Evolutionary conservation across 441 rosid species (phyloP).

Genomic region (Geranium incanum): DNA sequence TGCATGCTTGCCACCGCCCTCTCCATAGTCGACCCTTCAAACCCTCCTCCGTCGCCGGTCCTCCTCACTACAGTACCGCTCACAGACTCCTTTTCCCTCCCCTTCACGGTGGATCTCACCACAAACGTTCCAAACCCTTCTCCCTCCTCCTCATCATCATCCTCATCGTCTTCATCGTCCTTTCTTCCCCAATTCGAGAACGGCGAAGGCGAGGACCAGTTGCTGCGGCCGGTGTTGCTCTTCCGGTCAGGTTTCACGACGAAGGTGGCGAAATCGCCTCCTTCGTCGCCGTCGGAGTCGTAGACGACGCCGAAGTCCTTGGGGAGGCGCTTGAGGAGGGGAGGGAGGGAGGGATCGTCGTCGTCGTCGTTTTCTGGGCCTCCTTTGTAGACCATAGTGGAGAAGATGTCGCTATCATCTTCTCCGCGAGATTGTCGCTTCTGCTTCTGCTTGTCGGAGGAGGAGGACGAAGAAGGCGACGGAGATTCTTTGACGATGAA

Average conservation of each 20-base stretch:
- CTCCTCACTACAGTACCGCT: conserved; percentile 27
- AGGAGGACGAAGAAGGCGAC: conserved; percentile 32
- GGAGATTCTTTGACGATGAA: conserved; percentile 27
- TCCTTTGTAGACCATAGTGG: conserved; percentile 56
- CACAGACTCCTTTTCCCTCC: conserved; percentile 29
- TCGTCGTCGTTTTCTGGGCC: conserved; percentile 38
- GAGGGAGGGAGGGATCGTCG: conserved; percentile 62
- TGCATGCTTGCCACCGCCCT: conserved; percentile 86
- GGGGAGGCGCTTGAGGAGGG: conserved; percentile 73
- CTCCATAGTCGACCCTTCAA: conserved; percentile 53
- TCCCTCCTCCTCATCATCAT: conserved; percentile 24
- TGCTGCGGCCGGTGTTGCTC: conserved; percentile 17
- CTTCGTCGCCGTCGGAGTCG: conserved; percentile 14
- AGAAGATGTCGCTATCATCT: conserved; percentile 36
- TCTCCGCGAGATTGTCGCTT: conserved; percentile 24
- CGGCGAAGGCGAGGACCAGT: conserved; percentile 27
- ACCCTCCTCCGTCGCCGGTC: conserved; percentile 24
- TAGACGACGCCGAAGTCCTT: conserved; percentile 72
- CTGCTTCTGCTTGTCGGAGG: conserved; percentile 27
- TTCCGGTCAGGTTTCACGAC: conserved; percentile 51
- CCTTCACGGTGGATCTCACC: conserved; percentile 39
- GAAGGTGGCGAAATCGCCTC: conserved; percentile 68
- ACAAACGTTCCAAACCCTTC: conserved; percentile 63
- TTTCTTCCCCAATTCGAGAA: conserved; percentile 20
- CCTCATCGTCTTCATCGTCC: conserved; percentile 41